A percentile compares a stretch with the other conserved stretches of the same genome.
Conservation (phyloP, 441 rosid genomes). For the Populus hybrid region DNA sequence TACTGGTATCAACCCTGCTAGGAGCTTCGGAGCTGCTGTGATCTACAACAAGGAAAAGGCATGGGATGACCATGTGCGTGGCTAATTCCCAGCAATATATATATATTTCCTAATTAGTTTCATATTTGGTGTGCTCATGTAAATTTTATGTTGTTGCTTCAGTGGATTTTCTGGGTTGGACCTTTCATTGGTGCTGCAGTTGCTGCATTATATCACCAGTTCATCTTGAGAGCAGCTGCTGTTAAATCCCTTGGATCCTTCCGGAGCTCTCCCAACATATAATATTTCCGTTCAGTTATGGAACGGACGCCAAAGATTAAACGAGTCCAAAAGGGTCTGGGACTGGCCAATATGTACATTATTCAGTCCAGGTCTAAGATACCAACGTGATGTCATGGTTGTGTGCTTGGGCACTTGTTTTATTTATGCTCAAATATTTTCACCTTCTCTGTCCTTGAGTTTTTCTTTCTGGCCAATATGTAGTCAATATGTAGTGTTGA, state of each 20-base stretch:
- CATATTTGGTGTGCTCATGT: not conserved
- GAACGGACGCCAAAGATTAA: not conserved
- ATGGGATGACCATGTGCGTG: slow-evolving; percentile 67
- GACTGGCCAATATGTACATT: not conserved
- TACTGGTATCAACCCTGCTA: slow-evolving; percentile 73
- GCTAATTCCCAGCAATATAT: not conserved
- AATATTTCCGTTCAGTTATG: not conserved
- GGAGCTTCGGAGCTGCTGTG: slow-evolving; percentile 80
- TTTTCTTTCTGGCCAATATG: not conserved
- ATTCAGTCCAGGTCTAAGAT: not conserved
- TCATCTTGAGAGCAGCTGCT: slow-evolving; percentile 79
- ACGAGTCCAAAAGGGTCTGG: not conserved
- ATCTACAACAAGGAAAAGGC: slow-evolving; percentile 46
- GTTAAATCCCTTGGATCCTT: slow-evolving; percentile 77
- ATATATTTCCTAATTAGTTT: not conserved
- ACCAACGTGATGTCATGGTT: not conserved
- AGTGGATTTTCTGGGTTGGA: slow-evolving; percentile 95
- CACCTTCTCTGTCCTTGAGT: not conserved
- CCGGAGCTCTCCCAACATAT: slow-evolving; percentile 42
- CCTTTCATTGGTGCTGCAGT: slow-evolving; percentile 82
- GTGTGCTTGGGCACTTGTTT: not conserved
- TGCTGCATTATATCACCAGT: slow-evolving; percentile 87
- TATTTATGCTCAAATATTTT: not conserved
- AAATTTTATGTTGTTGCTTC: not conserved
- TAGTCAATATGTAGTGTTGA: not conserved